Percentiles rank a stretch among this genome's conserved stretches.
Evolutionary conservation across 108 stramenopile genomes (phyloP).

Genomic region (Nitzschia sp.): DNA sequence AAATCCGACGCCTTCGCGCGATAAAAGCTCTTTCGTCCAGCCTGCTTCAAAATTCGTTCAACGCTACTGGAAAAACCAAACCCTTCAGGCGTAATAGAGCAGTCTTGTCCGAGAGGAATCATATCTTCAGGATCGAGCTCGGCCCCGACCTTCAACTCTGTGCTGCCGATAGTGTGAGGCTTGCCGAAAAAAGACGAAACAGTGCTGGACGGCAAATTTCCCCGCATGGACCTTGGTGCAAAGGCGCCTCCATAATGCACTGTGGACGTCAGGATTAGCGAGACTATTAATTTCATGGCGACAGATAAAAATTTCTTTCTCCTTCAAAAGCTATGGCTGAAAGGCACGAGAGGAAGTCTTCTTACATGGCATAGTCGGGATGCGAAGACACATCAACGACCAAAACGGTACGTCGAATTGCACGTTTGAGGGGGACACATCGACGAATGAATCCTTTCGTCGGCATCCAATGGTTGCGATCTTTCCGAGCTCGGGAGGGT

Average conservation of each 20-base stretch:
- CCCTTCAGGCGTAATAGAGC: conserved; percentile 74
- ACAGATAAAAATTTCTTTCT: no score
- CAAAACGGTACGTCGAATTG: no score
- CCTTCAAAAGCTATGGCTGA: no score
- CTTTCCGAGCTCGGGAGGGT: no score
- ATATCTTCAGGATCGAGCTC: conserved; percentile 18
- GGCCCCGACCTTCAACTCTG: conserved; percentile 24
- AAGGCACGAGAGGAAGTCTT: no score
- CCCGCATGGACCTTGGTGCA: neutral
- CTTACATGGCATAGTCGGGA: no score
- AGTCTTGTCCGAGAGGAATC: conserved; percentile 22
- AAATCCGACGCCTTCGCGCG: conserved; percentile 56
- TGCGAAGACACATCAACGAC: no score
- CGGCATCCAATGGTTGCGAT: no score
- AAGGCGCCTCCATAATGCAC: neutral
- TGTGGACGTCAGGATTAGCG: neutral
- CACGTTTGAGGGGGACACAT: no score
- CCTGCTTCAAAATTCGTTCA: conserved; percentile 53
- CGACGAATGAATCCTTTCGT: no score
- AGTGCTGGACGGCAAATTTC: neutral
- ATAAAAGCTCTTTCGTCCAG: conserved; percentile 48
- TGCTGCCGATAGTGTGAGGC: neutral
- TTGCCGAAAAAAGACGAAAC: neutral
- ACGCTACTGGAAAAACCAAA: conserved; percentile 76
- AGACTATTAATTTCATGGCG: neutral